Evolutionary conservation across 495 filamentous ascomycete species (phyloP), one percentile per base, ranked within the genome.

Genomic region (Emericellopsis terricola): DNA sequence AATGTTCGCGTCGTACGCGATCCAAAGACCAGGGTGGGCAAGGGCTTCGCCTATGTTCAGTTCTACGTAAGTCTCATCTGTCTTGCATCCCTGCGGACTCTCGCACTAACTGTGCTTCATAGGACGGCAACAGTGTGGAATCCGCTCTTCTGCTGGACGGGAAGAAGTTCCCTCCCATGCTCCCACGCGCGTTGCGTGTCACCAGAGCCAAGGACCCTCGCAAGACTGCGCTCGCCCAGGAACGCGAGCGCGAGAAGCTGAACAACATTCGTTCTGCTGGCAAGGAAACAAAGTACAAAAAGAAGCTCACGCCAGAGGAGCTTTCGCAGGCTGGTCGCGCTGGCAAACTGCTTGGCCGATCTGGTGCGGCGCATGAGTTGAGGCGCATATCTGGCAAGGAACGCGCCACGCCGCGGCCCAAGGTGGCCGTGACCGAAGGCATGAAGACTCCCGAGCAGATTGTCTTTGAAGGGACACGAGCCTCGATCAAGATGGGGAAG

Each of bases 11-110:
- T 99, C n/a, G 68, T 94, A 19, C 72, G 91, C 37, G 91, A 99
- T 44, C 59, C 76, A 29, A 74, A 73, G 31, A 96, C 91, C 15
- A 71, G 91, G 21, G 82, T 99, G 30, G 85, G 89, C 30, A 96
- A 99, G 53, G 91, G 91, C 10, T 83, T 99, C 52, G 91, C 91
- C 15, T 99, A 99, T 45, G 85, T 99, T 21, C 91, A 99, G 46
- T 99, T 96, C 53, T 61, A 71, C 48, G 73, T 73, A 40, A 49
- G 55, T 49, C 36, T 3, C 16, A 9, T 18, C n/a, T 14, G 2
- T 14, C 36, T 31, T n/a, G 28, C 38, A 35, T 37, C 19, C 28
- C 19, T 11, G 26, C 15, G 27, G 21, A 14, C 11, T 18, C 10
- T 20, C 29, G 0, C 10, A 11, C 19, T 17, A 27, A 18, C 26